Evolutionary conservation across 495 filamentous ascomycete genomes (phyloP).

Genomic region (Sphaerosporella brunnea): DNA sequence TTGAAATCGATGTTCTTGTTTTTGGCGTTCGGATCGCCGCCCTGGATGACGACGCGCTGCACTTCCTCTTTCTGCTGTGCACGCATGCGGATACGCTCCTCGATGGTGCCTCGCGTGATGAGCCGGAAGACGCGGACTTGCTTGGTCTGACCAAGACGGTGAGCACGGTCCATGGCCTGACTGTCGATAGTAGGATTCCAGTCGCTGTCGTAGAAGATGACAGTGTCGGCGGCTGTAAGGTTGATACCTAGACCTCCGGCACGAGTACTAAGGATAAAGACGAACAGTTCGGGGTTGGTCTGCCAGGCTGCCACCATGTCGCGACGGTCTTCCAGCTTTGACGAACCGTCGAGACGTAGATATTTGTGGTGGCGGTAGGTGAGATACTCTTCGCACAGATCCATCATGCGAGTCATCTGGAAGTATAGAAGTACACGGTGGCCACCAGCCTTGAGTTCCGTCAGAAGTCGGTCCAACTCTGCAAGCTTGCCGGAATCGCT

Average conservation of each 20-base stretch:
- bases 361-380: conserved; percentile 99
- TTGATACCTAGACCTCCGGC: conserved; percentile 98
- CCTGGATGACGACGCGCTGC: conserved; percentile 92
- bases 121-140: conserved; percentile 96
- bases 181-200: conserved; percentile 99
- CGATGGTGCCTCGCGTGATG: conserved; percentile 92
- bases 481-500: conserved; percentile 94
- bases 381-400: conserved; percentile 96
- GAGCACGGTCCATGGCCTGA: conserved; percentile 96
- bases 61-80: conserved; percentile 98
- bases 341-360: conserved; percentile 87
- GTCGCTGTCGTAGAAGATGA: conserved; percentile 99
- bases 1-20: conserved; percentile 41
- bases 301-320: conserved; percentile 98
- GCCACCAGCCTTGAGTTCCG: conserved; percentile 71
- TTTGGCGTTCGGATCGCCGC: conserved; percentile 50
- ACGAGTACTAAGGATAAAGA: conserved; percentile 88
- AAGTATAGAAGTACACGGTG: conserved; percentile 98
- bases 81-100: conserved; percentile 94
- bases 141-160: conserved; percentile 88
- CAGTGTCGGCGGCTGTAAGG: conserved; percentile 69
- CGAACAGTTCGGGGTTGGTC: conserved; percentile 68
- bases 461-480: conserved; percentile 72
- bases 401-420: conserved; percentile 99
- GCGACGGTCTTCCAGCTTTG: conserved; percentile 92